phyloP scores from a whole-genome alignment of 2,329 filamentous ascomycete species.

The Samsoniella hepiali region DNA sequence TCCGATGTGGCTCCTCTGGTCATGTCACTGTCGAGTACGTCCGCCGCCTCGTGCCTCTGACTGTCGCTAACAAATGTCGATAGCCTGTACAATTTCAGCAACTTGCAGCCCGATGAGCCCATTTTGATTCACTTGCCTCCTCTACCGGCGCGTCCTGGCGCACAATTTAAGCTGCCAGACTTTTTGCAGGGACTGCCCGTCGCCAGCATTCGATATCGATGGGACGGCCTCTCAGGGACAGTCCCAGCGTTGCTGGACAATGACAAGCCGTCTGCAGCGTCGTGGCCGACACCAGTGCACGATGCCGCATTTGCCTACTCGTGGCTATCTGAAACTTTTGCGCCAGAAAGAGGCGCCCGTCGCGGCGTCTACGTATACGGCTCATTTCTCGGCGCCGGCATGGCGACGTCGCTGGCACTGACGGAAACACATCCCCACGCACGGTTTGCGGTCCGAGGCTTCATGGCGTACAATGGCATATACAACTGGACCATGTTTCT shows the following conservation, averaged over 20 bases:
- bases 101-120: slow-evolving; percentile 38
- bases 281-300: slow-evolving; percentile 57
- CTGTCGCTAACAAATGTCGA: not conserved
- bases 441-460: slow-evolving; percentile 48
- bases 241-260: slow-evolving; percentile 14
- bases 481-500: slow-evolving; percentile 64
- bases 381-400: slow-evolving; percentile 54
- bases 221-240: slow-evolving; percentile 35
- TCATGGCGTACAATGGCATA: slow-evolving; percentile 57
- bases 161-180: slow-evolving; percentile 33
- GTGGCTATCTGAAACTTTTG: slow-evolving; percentile 48
- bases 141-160: slow-evolving; percentile 33
- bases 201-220: slow-evolving; percentile 59
- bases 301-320: slow-evolving; percentile 53
- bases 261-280: slow-evolving; percentile 26
- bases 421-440: slow-evolving; percentile 49
- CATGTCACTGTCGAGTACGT: slow-evolving; percentile 50
- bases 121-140: slow-evolving; percentile 57
- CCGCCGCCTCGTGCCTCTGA: not conserved
- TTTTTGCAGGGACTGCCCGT: slow-evolving; percentile 45
- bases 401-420: slow-evolving; percentile 55
- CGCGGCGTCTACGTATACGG: slow-evolving; percentile 49
- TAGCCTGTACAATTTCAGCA: slow-evolving; percentile 48
- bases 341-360: slow-evolving; percentile 33
- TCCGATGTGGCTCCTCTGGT: slow-evolving; percentile 49